These are phyloP conservation scores for Leccinellum luteum DNA, from an alignment of 768 basidiomycete species.

Conservation along the genomic window DNA sequence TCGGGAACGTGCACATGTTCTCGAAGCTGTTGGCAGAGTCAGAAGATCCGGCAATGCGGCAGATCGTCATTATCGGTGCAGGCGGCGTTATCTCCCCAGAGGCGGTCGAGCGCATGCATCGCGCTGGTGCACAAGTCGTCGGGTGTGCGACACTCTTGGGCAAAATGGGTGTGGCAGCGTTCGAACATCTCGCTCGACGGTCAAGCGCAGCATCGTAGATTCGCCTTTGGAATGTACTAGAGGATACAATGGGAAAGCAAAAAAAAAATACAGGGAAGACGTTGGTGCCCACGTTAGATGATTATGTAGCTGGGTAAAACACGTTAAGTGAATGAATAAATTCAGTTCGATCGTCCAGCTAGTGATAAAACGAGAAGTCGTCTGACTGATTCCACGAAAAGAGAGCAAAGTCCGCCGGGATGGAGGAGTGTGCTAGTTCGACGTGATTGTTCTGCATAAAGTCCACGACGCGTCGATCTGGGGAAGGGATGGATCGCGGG, in stretches of 20 bases:
- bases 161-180: conserved; percentile 51
- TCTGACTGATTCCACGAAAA: conserved; percentile 25
- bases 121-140: conserved; percentile 70
- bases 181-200: conserved; percentile 38
- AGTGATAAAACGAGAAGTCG: conserved; percentile 21
- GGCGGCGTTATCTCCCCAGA: conserved; percentile 71
- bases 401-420: conserved; percentile 14
- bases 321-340: conserved; percentile 29
- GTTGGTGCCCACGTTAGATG: background rate
- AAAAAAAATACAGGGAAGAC: conserved; percentile 2
- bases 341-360: conserved; percentile 14
- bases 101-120: conserved; percentile 65
- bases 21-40: conserved; percentile 46
- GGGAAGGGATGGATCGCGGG: background rate
- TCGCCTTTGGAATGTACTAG: background rate
- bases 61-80: conserved; percentile 70
- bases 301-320: conserved; percentile 18
- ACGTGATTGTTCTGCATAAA: conserved; percentile 5
- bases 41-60: conserved; percentile 38
- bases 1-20: conserved; percentile 76
- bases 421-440: conserved; percentile 6
- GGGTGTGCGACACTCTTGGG: conserved; percentile 61
- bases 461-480: conserved; percentile 8
- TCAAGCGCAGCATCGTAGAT: background rate
- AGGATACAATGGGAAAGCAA: background rate